Base-by-base conservation (phyloP, 345 rosid species). In the Boechera divaricarpa region DNA sequence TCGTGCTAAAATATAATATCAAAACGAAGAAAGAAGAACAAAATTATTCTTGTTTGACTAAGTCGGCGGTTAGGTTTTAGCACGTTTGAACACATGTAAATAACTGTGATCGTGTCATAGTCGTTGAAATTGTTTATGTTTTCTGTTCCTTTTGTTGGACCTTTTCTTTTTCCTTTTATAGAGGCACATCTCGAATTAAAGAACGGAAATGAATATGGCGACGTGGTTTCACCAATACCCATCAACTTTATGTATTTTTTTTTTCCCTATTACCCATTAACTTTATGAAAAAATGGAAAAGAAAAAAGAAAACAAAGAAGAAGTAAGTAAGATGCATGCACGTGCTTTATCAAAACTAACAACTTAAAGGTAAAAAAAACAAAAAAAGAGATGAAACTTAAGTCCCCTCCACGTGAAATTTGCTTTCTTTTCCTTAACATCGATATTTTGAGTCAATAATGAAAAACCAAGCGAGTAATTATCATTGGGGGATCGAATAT, bases 161-260 rank as follows among this genome's bases (percentile, higher is more conserved):
- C 33, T 60, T 59, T 59, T 38, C 48, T 52, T 42, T 70, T 70
- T 45, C 70, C 70, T 53, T 77, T 62, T 35, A 54, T 35, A 69
- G 70, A 63, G 70, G 71, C 80, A 77, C 80, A 70, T 69, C 75
- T 45, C 3, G 41, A 69, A 77, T 52, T 55, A 70, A 63, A 70
- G 45, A 60, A 60, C 16, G 35, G 15, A 28, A 35, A 16, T 8
- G 53, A 45, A 65, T 47, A 58, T 10, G 2, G 35, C 66, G 53
- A 63, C 76, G 80, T 77, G 80, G 66, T 52, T 55, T 63, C 63
- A 53, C 63, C 47, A 7, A 10, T 69, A 45, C 69, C 35, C 2
- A 39, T 60, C 31, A 76, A 68, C 68, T 59, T 75, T 75, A 28
- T 61, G 26, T 57, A 26, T 57, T 57, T 57, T 32, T 57, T 32